A percentile compares a stretch with the other conserved stretches of the same genome.
Conservation (phyloP, 202 grass and related monocot genomes). For the Eragrostis tef region DNA sequence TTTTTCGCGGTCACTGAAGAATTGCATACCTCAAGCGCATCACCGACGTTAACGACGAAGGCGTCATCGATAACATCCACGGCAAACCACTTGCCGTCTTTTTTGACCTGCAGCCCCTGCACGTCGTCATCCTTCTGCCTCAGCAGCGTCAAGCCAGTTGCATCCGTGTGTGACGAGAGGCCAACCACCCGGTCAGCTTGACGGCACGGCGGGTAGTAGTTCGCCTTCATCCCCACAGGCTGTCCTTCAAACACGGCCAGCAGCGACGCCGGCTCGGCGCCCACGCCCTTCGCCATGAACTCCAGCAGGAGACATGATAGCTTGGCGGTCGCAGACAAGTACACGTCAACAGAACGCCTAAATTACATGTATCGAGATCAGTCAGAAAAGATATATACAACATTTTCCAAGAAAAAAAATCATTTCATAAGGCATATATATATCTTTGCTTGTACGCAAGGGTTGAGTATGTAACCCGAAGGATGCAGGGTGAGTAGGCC, state of each 20-base stretch:
- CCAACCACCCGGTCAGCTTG: slow-evolving; percentile 52
- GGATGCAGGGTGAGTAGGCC: slow-evolving; percentile 48
- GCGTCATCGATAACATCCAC: slow-evolving; percentile 36
- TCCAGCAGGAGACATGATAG: slow-evolving; percentile 41
- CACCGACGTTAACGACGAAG: slow-evolving; percentile 60
- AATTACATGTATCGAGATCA: too few species aligned
- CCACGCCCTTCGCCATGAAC: slow-evolving; percentile 51
- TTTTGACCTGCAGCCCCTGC: slow-evolving; percentile 58
- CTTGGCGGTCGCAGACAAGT: slow-evolving; percentile 33
- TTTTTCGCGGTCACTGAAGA: not conserved
- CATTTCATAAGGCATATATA: too few species aligned
- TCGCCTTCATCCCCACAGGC: slow-evolving; percentile 37
- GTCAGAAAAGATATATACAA: too few species aligned
- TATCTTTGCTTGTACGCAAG: not conserved
- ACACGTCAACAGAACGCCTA: slow-evolving; percentile 40
- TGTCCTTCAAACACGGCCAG: slow-evolving; percentile 22
- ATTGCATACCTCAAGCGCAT: slow-evolving; percentile 48
- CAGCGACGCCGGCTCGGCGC: slow-evolving; percentile 45
- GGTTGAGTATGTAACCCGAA: slow-evolving; percentile 42
- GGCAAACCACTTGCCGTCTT: slow-evolving; percentile 52
- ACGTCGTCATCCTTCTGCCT: slow-evolving; percentile 51
- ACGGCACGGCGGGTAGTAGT: slow-evolving; percentile 62
- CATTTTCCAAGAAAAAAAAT: too few species aligned
- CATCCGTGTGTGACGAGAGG: slow-evolving; percentile 56
- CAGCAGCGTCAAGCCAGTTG: slow-evolving; percentile 46